phyloP scores from a whole-genome alignment of 139 green algal genomes.

The Trebouxia sp. region DNA sequence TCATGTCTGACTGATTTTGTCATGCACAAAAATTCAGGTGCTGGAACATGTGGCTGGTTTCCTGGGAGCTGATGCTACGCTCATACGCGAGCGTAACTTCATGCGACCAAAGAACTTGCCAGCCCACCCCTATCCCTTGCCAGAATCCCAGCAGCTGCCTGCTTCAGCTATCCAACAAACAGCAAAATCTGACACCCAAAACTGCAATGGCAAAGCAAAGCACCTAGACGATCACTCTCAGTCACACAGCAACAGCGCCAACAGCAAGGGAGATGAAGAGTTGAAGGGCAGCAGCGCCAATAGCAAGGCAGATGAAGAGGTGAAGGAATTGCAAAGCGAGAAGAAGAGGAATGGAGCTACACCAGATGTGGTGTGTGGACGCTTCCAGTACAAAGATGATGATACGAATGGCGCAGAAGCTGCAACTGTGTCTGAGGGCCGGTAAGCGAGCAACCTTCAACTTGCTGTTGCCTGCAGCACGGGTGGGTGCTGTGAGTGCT shows the following conservation, averaged over 20 bases:
- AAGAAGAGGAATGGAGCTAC: neutral
- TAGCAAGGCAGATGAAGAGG: neutral
- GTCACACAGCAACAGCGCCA: neutral
- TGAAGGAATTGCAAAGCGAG: neutral
- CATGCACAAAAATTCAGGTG: too few species aligned
- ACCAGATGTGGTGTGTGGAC: slow-evolving; percentile 13
- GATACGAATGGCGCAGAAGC: neutral
- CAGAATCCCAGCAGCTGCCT: neutral
- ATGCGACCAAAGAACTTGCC: slow-evolving; percentile 16
- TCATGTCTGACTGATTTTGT: too few species aligned
- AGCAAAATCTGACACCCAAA: neutral
- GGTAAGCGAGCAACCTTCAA: too few species aligned
- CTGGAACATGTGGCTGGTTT: slow-evolving; percentile 50
- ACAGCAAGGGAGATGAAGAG: neutral
- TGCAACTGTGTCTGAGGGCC: neutral
- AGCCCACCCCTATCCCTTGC: neutral
- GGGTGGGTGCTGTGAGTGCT: too few species aligned
- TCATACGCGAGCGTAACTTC: slow-evolving; percentile 48
- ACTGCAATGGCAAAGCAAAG: slow-evolving; percentile 20
- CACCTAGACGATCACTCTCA: neutral
- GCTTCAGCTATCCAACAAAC: neutral
- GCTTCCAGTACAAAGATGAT: neutral
- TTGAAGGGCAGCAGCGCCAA: neutral
- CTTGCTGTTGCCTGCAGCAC: too few species aligned
- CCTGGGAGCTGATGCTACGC: slow-evolving; percentile 34